Percentiles rank a stretch among this genome's conserved stretches.
These are phyloP conservation scores for Eudorina sp. DNA, from an alignment of 139 green algal genomes.

Conservation along the genomic window DNA sequence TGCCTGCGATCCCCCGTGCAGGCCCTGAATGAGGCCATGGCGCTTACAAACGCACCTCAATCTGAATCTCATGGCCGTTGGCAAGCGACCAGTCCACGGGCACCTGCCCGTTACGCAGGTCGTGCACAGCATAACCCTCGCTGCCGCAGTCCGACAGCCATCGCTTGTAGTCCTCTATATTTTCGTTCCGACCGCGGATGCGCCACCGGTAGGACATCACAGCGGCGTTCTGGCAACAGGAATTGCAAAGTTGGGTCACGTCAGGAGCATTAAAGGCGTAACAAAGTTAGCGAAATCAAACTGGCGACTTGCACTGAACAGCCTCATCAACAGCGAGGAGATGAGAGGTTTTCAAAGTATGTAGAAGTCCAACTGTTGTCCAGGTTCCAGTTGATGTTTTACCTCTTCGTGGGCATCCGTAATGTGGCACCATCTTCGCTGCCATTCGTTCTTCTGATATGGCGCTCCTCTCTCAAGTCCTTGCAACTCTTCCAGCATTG, in stretches of 20 bases:
- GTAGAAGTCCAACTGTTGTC: background rate
- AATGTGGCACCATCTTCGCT: conserved; percentile 9
- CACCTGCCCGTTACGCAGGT: background rate
- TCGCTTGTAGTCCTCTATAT: background rate
- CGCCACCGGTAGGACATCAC: conserved; percentile 41
- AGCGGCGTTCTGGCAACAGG: conserved; percentile 11
- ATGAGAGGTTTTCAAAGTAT: background rate
- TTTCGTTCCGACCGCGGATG: conserved; percentile 12
- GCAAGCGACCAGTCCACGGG: conserved; percentile 11
- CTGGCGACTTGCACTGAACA: background rate
- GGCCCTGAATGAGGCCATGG: too few relatives aligned
- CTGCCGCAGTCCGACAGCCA: conserved; percentile 11
- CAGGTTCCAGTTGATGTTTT: background rate
- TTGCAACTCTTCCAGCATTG: background rate
- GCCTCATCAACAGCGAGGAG: background rate
- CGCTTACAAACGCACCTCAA: conserved; percentile 14
- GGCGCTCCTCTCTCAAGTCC: background rate
- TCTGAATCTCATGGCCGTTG: conserved; percentile 13
- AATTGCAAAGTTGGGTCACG: too few relatives aligned
- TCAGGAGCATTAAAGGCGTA: background rate
- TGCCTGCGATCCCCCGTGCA: too few relatives aligned
- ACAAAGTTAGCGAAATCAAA: background rate
- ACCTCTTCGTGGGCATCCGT: background rate
- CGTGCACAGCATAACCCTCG: conserved; percentile 6
- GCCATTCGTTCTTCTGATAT: conserved; percentile 23